These are phyloP conservation scores for Exophiala viscosa DNA, from an alignment of 2,329 filamentous ascomycete species.

Conservation along the genomic window DNA sequence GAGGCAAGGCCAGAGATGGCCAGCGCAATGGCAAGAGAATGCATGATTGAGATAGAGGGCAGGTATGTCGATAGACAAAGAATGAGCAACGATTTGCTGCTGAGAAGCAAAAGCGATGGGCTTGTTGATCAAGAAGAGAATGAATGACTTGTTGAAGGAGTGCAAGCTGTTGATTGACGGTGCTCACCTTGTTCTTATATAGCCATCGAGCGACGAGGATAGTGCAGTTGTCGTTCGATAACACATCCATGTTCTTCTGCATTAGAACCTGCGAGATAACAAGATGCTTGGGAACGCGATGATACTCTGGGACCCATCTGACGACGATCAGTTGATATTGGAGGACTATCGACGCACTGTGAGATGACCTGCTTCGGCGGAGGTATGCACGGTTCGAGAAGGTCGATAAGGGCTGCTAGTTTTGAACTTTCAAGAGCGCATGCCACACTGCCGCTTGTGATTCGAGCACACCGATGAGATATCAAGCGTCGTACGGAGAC, in stretches of 20 bases:
- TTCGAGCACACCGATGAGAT: conserved; percentile 15
- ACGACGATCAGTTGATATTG: conserved; percentile 16
- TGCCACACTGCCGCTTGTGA: conserved; percentile 3
- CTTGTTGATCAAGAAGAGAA: conserved; percentile 4
- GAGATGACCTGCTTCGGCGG: conserved; percentile 2
- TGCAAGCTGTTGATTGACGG: conserved; percentile 1
- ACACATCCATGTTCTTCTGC: conserved; percentile 3
- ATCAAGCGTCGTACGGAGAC: conserved; percentile 8
- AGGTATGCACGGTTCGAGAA: conserved; percentile 17
- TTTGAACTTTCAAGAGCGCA: neutral
- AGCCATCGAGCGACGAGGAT: neutral
- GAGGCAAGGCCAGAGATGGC: conserved; percentile 19
- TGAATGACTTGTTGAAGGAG: conserved; percentile 14
- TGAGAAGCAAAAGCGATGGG: neutral
- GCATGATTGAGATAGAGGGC: conserved; percentile 17
- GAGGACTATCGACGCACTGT: conserved; percentile 16
- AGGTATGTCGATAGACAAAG: conserved; percentile 7
- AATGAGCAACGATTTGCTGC: conserved; percentile 10
- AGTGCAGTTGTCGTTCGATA: neutral
- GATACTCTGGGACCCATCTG: conserved; percentile 9
- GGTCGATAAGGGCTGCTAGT: conserved; percentile 5
- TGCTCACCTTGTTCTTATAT: conserved; percentile 17
- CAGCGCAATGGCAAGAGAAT: conserved; percentile 20
- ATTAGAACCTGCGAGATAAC: conserved; percentile 1
- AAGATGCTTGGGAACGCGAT: conserved; percentile 2